Percentiles rank a stretch among this genome's conserved stretches.
Conservation (phyloP, 345 rosid species). For the Gossypium sturtianum region DNA sequence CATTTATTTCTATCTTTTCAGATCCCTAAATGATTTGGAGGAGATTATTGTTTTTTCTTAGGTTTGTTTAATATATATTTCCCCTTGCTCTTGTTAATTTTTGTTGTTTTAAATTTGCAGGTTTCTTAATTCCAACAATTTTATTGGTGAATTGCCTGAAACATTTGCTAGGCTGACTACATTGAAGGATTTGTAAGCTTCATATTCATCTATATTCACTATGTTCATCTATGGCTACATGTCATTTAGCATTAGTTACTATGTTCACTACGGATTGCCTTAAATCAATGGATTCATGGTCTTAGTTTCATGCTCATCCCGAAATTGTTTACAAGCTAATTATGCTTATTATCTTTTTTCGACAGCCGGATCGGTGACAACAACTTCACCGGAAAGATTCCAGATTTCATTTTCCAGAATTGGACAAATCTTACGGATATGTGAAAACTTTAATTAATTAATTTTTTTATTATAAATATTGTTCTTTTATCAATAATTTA, state of each 20-base stretch:
- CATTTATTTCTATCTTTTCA: not conserved
- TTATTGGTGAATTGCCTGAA: conserved; percentile 40
- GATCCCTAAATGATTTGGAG: not conserved
- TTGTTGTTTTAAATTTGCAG: conserved; percentile 21
- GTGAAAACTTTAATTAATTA: conserved; percentile 29
- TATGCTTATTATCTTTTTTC: not conserved
- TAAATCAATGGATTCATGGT: too few species aligned
- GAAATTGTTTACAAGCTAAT: not conserved
- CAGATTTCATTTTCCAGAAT: conserved; percentile 36
- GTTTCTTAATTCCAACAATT: conserved; percentile 38
- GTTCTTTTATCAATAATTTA: conserved; percentile 4
- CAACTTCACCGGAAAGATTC: conserved; percentile 42
- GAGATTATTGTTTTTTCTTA: not conserved
- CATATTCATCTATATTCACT: not conserved
- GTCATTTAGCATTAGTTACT: not conserved
- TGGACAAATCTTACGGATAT: conserved; percentile 33
- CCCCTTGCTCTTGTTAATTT: not conserved
- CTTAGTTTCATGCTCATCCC: not conserved
- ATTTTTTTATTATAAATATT: conserved; percentile 22
- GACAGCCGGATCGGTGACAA: conserved; percentile 46
- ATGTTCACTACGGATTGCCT: too few species aligned
- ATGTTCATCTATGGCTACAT: not conserved
- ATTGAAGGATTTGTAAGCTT: conserved; percentile 41
- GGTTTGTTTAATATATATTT: conserved; percentile 1
- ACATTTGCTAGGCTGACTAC: conserved; percentile 35